Percentiles rank a stretch among this genome's conserved stretches.
Conservation (phyloP, 2,329 filamentous ascomycete genomes). For the Fusarium haematococcum region DNA sequence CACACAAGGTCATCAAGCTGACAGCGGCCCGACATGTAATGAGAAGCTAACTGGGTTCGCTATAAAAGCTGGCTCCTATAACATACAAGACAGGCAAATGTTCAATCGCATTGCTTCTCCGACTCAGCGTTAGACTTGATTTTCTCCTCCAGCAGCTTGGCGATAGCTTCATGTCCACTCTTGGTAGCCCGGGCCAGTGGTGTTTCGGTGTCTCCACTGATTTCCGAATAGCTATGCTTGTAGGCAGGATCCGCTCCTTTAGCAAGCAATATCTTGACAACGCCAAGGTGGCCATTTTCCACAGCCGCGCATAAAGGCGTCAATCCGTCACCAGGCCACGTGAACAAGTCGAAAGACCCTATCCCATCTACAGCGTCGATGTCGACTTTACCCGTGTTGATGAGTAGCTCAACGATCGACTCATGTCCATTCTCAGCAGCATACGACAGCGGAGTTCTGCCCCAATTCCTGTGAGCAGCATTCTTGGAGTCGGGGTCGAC, state of each 20-base stretch:
- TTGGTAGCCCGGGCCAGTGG: not conserved
- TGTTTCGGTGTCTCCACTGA: not conserved
- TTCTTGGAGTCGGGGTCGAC: not conserved
- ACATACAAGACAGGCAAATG: not conserved
- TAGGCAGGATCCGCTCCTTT: not conserved
- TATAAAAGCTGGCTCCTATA: rapidly evolving
- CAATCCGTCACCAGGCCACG: not conserved
- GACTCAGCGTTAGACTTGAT: not conserved
- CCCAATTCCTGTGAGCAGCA: not conserved
- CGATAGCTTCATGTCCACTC: not conserved
- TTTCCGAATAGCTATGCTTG: not conserved
- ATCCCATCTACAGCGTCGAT: not conserved
- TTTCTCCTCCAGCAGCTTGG: not conserved
- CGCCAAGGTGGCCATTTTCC: not conserved
- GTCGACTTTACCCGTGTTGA: not conserved
- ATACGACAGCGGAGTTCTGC: not conserved
- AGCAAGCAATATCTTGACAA: not conserved
- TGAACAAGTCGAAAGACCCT: not conserved
- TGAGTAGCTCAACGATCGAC: not conserved
- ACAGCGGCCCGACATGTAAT: not conserved
- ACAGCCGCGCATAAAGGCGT: not conserved
- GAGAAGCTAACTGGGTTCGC: not conserved
- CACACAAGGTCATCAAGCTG: not conserved
- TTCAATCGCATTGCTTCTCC: not conserved
- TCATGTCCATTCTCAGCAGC: not conserved